These are phyloP conservation scores for Nyssa sinensis DNA, from an alignment of 148 eudicot genomes.

Conservation along the genomic window DNA sequence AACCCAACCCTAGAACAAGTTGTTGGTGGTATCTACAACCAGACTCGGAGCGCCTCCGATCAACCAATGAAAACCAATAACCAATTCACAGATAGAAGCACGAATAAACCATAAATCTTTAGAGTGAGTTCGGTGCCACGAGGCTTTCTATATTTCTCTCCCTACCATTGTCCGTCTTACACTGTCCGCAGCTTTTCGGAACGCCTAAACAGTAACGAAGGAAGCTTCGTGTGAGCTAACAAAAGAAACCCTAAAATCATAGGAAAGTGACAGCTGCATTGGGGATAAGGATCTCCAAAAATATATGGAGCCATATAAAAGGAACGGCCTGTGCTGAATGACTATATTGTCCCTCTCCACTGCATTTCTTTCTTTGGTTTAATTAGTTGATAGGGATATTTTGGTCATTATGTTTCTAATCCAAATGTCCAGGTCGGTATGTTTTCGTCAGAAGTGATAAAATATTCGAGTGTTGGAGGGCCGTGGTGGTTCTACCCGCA, in stretches of 20 bases:
- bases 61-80: not conserved
- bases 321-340: not conserved
- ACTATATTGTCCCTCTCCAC: slow-evolving; percentile 12
- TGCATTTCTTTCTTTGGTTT: too few species aligned
- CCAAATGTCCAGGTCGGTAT: too few species aligned
- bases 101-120: not conserved
- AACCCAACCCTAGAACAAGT: not conserved
- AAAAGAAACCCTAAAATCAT: slow-evolving; percentile 5
- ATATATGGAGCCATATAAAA: too few species aligned
- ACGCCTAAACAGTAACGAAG: not conserved
- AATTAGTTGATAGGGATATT: too few species aligned
- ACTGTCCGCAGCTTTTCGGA: not conserved
- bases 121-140: slow-evolving; percentile 4
- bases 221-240: not conserved
- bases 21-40: not conserved
- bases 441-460: too few species aligned
- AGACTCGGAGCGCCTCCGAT: too few species aligned
- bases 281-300: not conserved
- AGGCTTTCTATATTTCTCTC: not conserved
- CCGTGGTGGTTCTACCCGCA: too few species aligned
- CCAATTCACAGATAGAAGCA: not conserved
- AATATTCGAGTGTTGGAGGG: too few species aligned
- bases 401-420: too few species aligned
- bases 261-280: not conserved
- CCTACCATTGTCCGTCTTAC: too few species aligned